Conservation (phyloP, 2,329 filamentous ascomycete genomes). For the Fusarium gaditjirri region DNA sequence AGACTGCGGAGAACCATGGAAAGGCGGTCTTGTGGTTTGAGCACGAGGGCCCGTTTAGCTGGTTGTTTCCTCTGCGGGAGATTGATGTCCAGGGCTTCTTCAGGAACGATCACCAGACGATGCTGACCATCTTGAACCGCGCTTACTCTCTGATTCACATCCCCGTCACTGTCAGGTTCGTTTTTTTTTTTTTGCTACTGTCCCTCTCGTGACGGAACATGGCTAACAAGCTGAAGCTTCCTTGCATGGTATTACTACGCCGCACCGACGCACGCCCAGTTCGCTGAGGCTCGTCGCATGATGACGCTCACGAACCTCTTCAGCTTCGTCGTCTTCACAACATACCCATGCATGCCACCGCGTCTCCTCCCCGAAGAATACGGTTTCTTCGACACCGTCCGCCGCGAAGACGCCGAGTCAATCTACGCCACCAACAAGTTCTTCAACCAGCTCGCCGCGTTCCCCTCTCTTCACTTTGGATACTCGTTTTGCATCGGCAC, state of each 20-base stretch:
- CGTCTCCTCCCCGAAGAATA: constrained; percentile 65
- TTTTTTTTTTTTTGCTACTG: not conserved
- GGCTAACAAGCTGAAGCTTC: constrained; percentile 55
- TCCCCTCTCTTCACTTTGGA: constrained; percentile 67
- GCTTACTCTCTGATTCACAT: constrained; percentile 70
- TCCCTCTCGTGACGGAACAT: not conserved
- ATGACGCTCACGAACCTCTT: constrained; percentile 65
- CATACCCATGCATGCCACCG: constrained; percentile 68
- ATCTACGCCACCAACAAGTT: constrained; percentile 72
- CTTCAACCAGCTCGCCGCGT: constrained; percentile 67
- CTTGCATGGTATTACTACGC: constrained; percentile 72
- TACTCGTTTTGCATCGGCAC: constrained; percentile 66
- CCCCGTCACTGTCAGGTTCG: constrained; percentile 55
- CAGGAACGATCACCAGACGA: constrained; percentile 61
- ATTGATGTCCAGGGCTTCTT: constrained; percentile 66
- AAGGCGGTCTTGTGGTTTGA: constrained; percentile 66
- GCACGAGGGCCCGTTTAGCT: constrained; percentile 59
- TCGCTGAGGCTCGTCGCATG: constrained; percentile 52
- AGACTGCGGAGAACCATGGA: constrained; percentile 65
- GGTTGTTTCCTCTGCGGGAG: constrained; percentile 64
- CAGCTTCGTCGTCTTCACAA: constrained; percentile 65
- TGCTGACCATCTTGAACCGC: constrained; percentile 66
- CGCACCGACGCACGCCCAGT: constrained; percentile 54
- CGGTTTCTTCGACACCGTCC: constrained; percentile 68
- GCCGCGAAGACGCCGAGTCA: constrained; percentile 57